These are phyloP conservation scores for Hypoxylon subgilvum DNA, from an alignment of 495 filamentous ascomycete species.

Conservation along the genomic window DNA sequence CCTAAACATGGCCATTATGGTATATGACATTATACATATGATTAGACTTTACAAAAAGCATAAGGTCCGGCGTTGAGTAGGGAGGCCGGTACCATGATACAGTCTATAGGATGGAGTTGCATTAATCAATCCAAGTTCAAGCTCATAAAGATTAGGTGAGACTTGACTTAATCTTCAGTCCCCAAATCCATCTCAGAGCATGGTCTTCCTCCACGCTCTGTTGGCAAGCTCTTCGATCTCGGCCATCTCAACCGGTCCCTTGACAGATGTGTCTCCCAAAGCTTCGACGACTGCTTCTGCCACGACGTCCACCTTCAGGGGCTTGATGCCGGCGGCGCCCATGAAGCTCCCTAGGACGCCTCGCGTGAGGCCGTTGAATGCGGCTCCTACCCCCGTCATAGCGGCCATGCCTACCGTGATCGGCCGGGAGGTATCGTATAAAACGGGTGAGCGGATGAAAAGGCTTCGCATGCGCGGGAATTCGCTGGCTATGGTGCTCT, in stretches of 20 bases:
- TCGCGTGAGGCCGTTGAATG: slow-evolving; percentile 75
- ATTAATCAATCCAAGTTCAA: slow-evolving; percentile 28
- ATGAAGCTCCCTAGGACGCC: slow-evolving; percentile 73
- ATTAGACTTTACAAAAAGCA: slow-evolving; percentile 27
- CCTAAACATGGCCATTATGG: slow-evolving; percentile 10
- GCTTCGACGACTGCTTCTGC: slow-evolving; percentile 84
- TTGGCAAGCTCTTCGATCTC: slow-evolving; percentile 75
- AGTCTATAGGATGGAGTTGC: slow-evolving; percentile 34
- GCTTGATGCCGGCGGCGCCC: slow-evolving; percentile 83
- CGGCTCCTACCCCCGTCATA: slow-evolving; percentile 67
- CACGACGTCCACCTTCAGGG: slow-evolving; percentile 82
- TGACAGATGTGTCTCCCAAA: slow-evolving; percentile 69
- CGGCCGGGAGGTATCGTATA: slow-evolving; percentile 82
- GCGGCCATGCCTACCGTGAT: slow-evolving; percentile 86
- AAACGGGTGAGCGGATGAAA: slow-evolving; percentile 83
- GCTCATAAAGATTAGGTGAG: not conserved
- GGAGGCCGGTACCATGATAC: slow-evolving; percentile 32
- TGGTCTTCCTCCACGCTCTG: slow-evolving; percentile 78
- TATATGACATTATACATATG: slow-evolving; percentile 3
- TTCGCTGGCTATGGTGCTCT: slow-evolving; percentile 71
- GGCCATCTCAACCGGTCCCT: slow-evolving; percentile 70
- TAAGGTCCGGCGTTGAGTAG: slow-evolving; percentile 21
- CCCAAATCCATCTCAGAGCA: slow-evolving; percentile 64
- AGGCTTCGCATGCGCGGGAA: slow-evolving; percentile 78
- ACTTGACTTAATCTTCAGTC: too few relatives aligned